phyloP scores from a whole-genome alignment of 768 basidiomycete species.

The Pulveroboletus sp. region DNA sequence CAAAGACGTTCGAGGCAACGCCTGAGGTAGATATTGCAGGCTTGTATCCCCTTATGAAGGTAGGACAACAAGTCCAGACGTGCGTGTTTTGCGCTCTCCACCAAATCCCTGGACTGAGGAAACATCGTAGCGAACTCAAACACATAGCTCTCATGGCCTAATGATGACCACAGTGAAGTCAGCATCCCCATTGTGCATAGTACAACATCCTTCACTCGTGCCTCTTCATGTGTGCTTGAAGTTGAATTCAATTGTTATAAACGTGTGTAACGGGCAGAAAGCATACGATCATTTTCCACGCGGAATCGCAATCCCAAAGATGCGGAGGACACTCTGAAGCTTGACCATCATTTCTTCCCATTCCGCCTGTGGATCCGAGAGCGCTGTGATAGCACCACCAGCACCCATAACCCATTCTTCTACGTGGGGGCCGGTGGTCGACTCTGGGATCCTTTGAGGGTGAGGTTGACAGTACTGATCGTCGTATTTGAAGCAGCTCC shows the following conservation, averaged over 20 bases:
- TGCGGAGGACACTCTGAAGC: slow-evolving; percentile 67
- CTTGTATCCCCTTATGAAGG: slow-evolving; percentile 71
- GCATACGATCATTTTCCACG: slow-evolving; percentile 12
- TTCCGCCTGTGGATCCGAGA: slow-evolving; percentile 79
- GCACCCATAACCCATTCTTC: slow-evolving; percentile 82
- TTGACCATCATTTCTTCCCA: slow-evolving; percentile 97
- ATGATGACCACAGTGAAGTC: slow-evolving; percentile 11
- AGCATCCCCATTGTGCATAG: background rate
- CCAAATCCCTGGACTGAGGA: slow-evolving; percentile 5
- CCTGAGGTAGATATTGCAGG: slow-evolving; percentile 21
- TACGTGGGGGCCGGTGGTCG: slow-evolving; percentile 7
- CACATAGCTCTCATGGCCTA: slow-evolving; percentile 78
- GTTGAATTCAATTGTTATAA: slow-evolving; percentile 33
- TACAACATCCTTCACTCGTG: background rate
- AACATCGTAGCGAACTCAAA: slow-evolving; percentile 58
- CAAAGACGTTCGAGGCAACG: slow-evolving; percentile 41
- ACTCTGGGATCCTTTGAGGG: slow-evolving; percentile 4
- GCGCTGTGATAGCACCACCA: slow-evolving; percentile 94
- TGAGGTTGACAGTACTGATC: slow-evolving; percentile 22
- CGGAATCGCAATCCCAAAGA: slow-evolving; percentile 44
- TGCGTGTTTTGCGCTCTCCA: slow-evolving; percentile 31
- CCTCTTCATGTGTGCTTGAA: slow-evolving; percentile 21
- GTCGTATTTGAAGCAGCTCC: slow-evolving; percentile 81
- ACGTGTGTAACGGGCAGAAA: background rate
- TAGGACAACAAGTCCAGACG: slow-evolving; percentile 86